Percentiles rank a stretch among this genome's conserved stretches.
Conservation (phyloP, 768 basidiomycete species). For the Cystoderma amianthinum region DNA sequence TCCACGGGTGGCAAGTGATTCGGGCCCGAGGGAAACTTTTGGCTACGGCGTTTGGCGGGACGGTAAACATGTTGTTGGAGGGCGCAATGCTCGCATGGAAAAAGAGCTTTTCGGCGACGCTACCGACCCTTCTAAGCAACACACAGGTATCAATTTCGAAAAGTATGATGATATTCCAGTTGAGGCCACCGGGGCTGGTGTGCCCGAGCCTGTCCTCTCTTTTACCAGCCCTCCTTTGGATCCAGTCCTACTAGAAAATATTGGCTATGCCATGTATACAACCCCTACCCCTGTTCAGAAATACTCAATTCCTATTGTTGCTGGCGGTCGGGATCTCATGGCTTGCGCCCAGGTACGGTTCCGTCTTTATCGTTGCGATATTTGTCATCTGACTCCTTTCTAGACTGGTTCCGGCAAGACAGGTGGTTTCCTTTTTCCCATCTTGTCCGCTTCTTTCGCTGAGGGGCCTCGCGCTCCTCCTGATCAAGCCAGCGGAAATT, state of each 20-base stretch:
- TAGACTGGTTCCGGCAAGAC: slow-evolving; percentile 99
- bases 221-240: slow-evolving; percentile 91
- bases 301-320: slow-evolving; percentile 98
- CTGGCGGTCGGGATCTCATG: slow-evolving; percentile 85
- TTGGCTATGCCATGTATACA: slow-evolving; percentile 84
- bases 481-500: slow-evolving; percentile 40
- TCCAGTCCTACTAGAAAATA: slow-evolving; percentile 92
- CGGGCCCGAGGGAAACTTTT: slow-evolving; percentile 42
- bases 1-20: slow-evolving; percentile 21
- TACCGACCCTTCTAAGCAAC: slow-evolving; percentile 79
- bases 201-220: slow-evolving; percentile 88
- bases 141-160: slow-evolving; percentile 99
- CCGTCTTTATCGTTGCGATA: slow-evolving; percentile 5
- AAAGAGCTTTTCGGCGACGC: slow-evolving; percentile 94
- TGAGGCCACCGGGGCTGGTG: slow-evolving; percentile 93
- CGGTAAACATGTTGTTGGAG: slow-evolving; percentile 79
- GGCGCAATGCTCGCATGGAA: slow-evolving; percentile 82
- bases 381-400: slow-evolving; percentile 5
- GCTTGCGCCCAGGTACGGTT: slow-evolving; percentile 80
- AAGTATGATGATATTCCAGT: slow-evolving; percentile 99
- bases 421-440: slow-evolving; percentile 98
- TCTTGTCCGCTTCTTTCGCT: slow-evolving; percentile 87
- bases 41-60: slow-evolving; percentile 84
- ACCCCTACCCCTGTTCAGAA: slow-evolving; percentile 99
- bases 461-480: slow-evolving; percentile 76